Evolutionary conservation across 805 yeast genomes (phyloP).

Genomic region (Ogataea glucozyma): DNA sequence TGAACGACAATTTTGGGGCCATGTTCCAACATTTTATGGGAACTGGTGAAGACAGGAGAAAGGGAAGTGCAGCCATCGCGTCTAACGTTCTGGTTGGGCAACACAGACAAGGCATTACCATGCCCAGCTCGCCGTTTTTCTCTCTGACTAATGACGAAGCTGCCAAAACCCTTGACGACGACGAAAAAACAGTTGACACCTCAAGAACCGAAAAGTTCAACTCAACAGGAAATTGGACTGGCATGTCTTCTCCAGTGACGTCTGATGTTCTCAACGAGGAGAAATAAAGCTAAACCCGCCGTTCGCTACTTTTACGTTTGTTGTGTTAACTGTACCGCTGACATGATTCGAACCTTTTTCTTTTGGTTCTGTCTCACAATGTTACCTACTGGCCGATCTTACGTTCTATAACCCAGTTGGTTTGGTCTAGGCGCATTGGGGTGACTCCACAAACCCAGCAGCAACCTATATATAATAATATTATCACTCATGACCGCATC

Average conservation of each 20-base stretch:
- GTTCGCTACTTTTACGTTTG: background rate
- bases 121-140: conserved; percentile 39
- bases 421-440: too few relatives aligned
- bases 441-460: too few relatives aligned
- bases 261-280: conserved; percentile 19
- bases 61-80: background rate
- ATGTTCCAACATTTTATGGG: conserved; percentile 10
- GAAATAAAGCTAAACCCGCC: conserved; percentile 7
- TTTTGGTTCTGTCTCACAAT: too few relatives aligned
- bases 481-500: background rate
- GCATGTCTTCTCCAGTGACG: conserved; percentile 32
- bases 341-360: background rate
- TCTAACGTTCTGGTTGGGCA: background rate
- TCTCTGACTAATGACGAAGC: conserved; percentile 18
- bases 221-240: conserved; percentile 26
- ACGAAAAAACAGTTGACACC: conserved; percentile 23
- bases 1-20: conserved; percentile 14
- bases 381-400: too few relatives aligned
- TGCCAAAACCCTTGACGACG: conserved; percentile 11
- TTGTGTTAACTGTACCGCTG: background rate
- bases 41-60: conserved; percentile 7
- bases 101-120: conserved; percentile 21
- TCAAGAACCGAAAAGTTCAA: conserved; percentile 25
- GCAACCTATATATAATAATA: too few relatives aligned
- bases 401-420: too few relatives aligned